Evolutionary conservation across 352 stramenopile species (phyloP).

Genomic region (Globisporangium solare): DNA sequence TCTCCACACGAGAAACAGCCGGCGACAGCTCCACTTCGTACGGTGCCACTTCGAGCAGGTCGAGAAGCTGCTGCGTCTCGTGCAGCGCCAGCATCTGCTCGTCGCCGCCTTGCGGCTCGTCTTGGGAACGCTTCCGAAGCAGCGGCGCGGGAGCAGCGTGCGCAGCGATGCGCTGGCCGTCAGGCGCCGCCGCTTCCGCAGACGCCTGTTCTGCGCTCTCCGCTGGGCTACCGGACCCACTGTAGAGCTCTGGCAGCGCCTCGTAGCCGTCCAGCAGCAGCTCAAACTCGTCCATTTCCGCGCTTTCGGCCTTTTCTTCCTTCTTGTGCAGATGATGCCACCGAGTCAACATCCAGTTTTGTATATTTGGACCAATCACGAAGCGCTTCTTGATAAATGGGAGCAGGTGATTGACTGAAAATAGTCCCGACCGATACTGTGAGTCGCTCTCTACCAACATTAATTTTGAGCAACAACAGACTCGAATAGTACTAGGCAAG

Average conservation of each 20-base stretch:
- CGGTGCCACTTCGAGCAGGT: slow-evolving; percentile 4
- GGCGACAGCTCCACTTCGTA: not conserved
- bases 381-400: too few species aligned
- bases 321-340: not conserved
- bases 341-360: too few species aligned
- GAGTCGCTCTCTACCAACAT: too few species aligned
- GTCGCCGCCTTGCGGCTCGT: not conserved
- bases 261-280: slow-evolving; percentile 13
- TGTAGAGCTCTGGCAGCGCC: slow-evolving; percentile 8
- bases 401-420: too few species aligned
- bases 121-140: not conserved
- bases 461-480: too few species aligned
- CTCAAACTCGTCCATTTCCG: slow-evolving; percentile 13
- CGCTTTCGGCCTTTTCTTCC: too few species aligned
- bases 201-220: too few species aligned
- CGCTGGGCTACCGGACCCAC: too few species aligned
- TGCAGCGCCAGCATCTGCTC: not conserved
- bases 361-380: too few species aligned
- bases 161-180: not conserved
- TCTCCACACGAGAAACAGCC: not conserved
- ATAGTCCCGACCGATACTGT: too few species aligned
- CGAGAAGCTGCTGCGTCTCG: slow-evolving; percentile 14
- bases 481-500: too few species aligned
- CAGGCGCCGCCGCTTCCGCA: too few species aligned
- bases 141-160: not conserved